Base-by-base conservation (phyloP, 192 early-diverging fungal genomes). In the Pilobolus umbonatus region DNA sequence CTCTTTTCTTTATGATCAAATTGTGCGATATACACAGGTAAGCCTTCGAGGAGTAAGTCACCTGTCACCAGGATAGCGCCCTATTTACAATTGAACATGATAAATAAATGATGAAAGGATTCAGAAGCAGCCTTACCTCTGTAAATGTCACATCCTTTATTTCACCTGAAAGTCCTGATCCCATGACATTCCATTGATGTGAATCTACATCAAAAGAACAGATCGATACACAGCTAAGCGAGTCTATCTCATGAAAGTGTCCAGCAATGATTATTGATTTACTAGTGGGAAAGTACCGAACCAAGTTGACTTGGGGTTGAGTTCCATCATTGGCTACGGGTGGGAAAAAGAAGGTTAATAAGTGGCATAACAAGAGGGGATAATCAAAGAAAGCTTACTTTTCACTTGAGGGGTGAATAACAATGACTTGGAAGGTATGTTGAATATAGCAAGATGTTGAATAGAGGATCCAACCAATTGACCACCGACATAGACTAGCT, bases 401-500 rank as follows among this genome's bases (percentile, higher is more conserved):
- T 53, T 55, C n/a, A 72, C 34, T 25, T 62, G 49, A 14, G 64
- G 60, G 6, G 39, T 31, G 15, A 43, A 39, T 12, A 57, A 35
- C 59, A 62, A 66, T 19, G 71, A 50, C 24, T 60, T 36, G 25
- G 71, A 68, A 51, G 76, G 66, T 55, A 88, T 74, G 58, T 85
- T 62, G 53, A 75, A 80, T 28, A 79, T 69, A 2, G 72, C 61
- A 4, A 85, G 46, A 10, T 46, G 53, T 8, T 61, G 24, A 1
- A 46, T 62, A 5, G 51, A 21, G 21, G 36, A 40, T 9, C 57
- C 48, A 38, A 64, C 70, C 36, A 81, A 77, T 30, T 68, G 60
- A 22, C 86, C 83, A 55, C 80, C 82, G 35, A 85, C 75, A 55
- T 78, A 82, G 46, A 88, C 68, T 50, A 72, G 43, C 53, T 82